Conservation (phyloP, 176 grass and related monocot genomes). For the Carex kokanica region DNA sequence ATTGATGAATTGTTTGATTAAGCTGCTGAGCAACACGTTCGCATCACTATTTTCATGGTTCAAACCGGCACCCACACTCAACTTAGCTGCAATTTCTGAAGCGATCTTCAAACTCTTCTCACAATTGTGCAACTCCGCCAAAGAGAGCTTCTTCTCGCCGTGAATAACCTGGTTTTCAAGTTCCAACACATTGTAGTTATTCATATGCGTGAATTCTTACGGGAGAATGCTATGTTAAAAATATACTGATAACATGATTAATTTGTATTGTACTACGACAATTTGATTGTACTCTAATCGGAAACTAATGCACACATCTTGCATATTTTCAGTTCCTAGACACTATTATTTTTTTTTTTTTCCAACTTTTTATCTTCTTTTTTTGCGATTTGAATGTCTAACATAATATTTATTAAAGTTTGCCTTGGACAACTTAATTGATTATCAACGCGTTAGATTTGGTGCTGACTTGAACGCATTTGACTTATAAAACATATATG, state of each 20-base stretch:
- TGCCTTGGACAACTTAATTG: not conserved
- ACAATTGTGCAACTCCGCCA: not conserved
- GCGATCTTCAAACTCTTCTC: not conserved
- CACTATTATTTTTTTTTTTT: not conserved
- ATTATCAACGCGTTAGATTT: no score
- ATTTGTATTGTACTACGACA: not conserved
- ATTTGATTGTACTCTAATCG: not conserved
- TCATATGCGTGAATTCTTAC: not conserved
- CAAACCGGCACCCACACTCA: not conserved
- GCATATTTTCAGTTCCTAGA: not conserved
- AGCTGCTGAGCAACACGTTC: not conserved
- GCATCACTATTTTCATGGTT: not conserved
- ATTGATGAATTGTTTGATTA: slow-evolving; percentile 11
- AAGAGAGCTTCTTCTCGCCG: not conserved
- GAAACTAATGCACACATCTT: not conserved
- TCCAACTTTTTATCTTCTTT: not conserved
- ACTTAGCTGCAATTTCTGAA: not conserved
- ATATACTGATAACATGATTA: not conserved
- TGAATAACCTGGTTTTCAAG: not conserved
- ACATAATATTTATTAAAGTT: not conserved
- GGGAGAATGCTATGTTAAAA: not conserved
- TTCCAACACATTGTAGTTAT: not conserved
- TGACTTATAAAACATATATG: not conserved
- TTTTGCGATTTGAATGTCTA: not conserved
- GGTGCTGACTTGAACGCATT: not conserved